Conservation (phyloP, 495 filamentous ascomycete species). For the Hypoxylon lienhwacheense region DNA sequence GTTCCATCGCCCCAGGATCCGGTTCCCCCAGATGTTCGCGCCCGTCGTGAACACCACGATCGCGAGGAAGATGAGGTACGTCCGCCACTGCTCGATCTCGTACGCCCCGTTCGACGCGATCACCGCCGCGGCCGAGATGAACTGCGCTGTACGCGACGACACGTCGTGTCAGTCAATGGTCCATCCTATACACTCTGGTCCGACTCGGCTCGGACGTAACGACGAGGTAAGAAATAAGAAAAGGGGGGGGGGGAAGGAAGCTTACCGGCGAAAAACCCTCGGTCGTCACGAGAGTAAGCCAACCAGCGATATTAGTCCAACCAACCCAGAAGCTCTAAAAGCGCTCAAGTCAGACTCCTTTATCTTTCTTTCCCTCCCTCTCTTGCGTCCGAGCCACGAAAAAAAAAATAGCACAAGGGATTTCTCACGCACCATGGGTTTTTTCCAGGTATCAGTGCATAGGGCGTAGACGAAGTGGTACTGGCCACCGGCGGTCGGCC, state of each 20-base stretch:
- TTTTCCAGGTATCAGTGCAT: slow-evolving; percentile 39
- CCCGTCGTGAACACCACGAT: slow-evolving; percentile 40
- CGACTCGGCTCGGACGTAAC: neutral
- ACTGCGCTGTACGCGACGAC: slow-evolving; percentile 29
- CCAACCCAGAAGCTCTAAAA: slow-evolving; percentile 42
- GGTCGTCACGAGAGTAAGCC: slow-evolving; percentile 45
- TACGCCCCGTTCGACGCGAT: slow-evolving; percentile 39
- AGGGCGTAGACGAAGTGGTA: slow-evolving; percentile 53
- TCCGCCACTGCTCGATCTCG: slow-evolving; percentile 36
- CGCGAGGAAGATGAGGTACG: slow-evolving; percentile 42
- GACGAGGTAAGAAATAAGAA: neutral
- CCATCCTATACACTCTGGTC: neutral
- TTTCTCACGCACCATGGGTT: slow-evolving; percentile 28
- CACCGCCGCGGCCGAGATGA: slow-evolving; percentile 41
- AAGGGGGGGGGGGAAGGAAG: too few relatives aligned
- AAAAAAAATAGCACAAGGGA: neutral
- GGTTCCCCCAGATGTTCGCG: slow-evolving; percentile 41
- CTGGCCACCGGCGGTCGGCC: slow-evolving; percentile 57
- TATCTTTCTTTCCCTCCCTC: neutral
- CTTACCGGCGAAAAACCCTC: slow-evolving; percentile 44
- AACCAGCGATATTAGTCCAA: slow-evolving; percentile 46
- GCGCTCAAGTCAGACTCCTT: slow-evolving; percentile 7
- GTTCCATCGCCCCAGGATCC: slow-evolving; percentile 41
- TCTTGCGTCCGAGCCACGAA: neutral
- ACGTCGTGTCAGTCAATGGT: slow-evolving; percentile 1